These are phyloP conservation scores for Chrysoporthe deuterocubensis DNA, from an alignment of 2,329 filamentous ascomycete genomes.

Conservation along the genomic window DNA sequence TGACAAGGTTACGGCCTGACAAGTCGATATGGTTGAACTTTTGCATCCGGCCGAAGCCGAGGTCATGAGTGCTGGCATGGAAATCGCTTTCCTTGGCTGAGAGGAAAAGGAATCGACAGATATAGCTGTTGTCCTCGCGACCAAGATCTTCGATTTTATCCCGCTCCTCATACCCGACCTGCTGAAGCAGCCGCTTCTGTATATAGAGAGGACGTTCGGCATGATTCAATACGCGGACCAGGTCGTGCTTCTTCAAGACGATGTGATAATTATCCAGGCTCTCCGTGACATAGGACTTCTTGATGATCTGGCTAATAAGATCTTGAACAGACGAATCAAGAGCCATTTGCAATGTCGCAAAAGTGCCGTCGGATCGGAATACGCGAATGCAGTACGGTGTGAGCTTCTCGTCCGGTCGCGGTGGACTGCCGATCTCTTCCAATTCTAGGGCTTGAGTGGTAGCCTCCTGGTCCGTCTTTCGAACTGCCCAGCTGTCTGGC, in stretches of 20 bases:
- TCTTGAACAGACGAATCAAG: constrained; percentile 85
- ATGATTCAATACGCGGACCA: constrained; percentile 78
- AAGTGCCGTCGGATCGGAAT: constrained; percentile 91
- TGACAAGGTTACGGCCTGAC: constrained; percentile 85
- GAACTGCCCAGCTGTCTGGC: constrained; percentile 95
- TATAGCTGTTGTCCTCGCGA: constrained; percentile 94
- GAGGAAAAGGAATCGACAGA: constrained; percentile 94
- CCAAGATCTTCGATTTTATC: constrained; percentile 93
- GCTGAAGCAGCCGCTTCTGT: constrained; percentile 87
- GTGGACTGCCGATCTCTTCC: constrained; percentile 70
- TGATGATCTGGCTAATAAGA: constrained; percentile 85
- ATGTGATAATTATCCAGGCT: constrained; percentile 94
- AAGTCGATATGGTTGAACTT: constrained; percentile 96
- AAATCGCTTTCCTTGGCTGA: constrained; percentile 86
- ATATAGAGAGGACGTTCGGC: constrained; percentile 85
- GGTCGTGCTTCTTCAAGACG: constrained; percentile 89
- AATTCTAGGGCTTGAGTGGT: constrained; percentile 59
- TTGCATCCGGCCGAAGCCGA: constrained; percentile 78
- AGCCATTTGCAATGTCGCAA: constrained; percentile 85
- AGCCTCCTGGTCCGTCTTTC: constrained; percentile 70
- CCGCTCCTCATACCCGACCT: constrained; percentile 85
- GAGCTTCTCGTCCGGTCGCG: constrained; percentile 73
- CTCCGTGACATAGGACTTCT: constrained; percentile 92
- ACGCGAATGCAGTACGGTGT: constrained; percentile 90
- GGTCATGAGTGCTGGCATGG: constrained; percentile 74